Percentiles rank a stretch among this genome's conserved stretches.
Conservation (phyloP, 345 rosid genomes). For the Rhizophora apiculata region DNA sequence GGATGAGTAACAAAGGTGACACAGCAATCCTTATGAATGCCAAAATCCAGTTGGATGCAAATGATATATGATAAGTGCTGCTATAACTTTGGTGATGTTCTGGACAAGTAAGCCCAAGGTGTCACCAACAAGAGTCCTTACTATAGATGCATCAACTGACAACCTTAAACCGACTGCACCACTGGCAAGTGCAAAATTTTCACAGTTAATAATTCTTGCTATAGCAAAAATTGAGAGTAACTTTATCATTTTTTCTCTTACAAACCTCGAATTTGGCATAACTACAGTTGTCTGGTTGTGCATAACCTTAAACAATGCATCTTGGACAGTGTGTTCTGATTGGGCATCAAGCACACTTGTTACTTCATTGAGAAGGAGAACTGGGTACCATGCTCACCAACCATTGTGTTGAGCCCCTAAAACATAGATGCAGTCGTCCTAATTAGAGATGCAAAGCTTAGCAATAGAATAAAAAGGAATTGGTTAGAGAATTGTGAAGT, state of each 20-base stretch:
- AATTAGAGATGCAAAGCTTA: too few species aligned
- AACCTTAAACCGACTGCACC: slow-evolving; percentile 66
- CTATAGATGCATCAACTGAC: slow-evolving; percentile 55
- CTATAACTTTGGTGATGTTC: slow-evolving; percentile 41
- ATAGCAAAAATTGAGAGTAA: not conserved
- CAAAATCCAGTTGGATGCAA: slow-evolving; percentile 56
- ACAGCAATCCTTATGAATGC: slow-evolving; percentile 40
- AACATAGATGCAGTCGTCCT: too few species aligned
- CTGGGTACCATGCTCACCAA: too few species aligned
- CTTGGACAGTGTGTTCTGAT: too few species aligned
- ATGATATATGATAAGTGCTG: slow-evolving; percentile 50
- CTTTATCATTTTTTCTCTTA: not conserved
- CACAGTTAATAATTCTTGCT: not conserved
- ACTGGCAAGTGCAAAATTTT: slow-evolving; percentile 25
- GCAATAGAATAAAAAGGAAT: too few species aligned
- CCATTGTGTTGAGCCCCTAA: too few species aligned
- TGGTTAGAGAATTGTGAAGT: too few species aligned
- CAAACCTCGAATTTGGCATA: slow-evolving; percentile 54
- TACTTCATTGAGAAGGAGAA: too few species aligned
- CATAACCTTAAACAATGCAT: too few species aligned
- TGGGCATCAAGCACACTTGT: too few species aligned
- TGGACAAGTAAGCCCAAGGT: slow-evolving; percentile 50
- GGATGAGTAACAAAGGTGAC: slow-evolving; percentile 44
- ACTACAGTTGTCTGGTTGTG: too few species aligned
- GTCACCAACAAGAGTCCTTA: slow-evolving; percentile 55